A percentile compares a stretch with the other conserved stretches of the same genome.
Evolutionary conservation across 2,329 filamentous ascomycete genomes (phyloP).

Genomic region (Hymenoscyphus repandus): DNA sequence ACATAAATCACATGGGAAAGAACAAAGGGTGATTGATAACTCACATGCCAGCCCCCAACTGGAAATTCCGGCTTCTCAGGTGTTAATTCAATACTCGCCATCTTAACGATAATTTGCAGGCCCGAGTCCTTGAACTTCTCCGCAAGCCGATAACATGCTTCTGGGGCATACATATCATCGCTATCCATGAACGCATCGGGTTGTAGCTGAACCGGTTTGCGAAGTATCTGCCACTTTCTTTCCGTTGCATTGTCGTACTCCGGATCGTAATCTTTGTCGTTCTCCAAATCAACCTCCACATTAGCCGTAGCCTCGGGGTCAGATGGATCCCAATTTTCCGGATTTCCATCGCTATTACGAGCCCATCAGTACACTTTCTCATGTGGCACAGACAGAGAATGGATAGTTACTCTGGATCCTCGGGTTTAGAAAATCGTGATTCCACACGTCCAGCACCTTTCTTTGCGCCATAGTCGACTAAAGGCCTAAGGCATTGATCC

Average conservation of each 20-base stretch:
- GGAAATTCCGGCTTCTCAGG: conserved; percentile 47
- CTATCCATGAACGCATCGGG: not conserved
- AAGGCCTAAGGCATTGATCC: conserved; percentile 24
- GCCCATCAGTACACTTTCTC: not conserved
- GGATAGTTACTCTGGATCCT: not conserved
- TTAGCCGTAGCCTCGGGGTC: too few relatives aligned
- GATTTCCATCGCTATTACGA: not conserved
- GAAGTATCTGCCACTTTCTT: not conserved
- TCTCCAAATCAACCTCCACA: not conserved
- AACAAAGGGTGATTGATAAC: not conserved
- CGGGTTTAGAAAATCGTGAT: not conserved
- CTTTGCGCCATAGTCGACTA: not conserved
- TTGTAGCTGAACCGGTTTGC: not conserved
- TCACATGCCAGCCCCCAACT: conserved; percentile 41
- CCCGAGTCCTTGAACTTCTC: conserved; percentile 25
- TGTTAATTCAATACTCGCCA: conserved; percentile 51
- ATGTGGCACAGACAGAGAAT: not conserved
- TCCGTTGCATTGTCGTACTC: not conserved
- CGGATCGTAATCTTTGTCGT: not conserved
- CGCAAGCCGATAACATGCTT: not conserved
- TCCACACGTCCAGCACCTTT: not conserved
- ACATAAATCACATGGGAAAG: too few relatives aligned
- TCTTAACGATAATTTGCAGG: conserved; percentile 57
- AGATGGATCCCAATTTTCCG: not conserved
- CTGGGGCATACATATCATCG: not conserved